Evolutionary conservation across 2,329 filamentous ascomycete species (phyloP).

Genomic region (Dendryphion nanum): DNA sequence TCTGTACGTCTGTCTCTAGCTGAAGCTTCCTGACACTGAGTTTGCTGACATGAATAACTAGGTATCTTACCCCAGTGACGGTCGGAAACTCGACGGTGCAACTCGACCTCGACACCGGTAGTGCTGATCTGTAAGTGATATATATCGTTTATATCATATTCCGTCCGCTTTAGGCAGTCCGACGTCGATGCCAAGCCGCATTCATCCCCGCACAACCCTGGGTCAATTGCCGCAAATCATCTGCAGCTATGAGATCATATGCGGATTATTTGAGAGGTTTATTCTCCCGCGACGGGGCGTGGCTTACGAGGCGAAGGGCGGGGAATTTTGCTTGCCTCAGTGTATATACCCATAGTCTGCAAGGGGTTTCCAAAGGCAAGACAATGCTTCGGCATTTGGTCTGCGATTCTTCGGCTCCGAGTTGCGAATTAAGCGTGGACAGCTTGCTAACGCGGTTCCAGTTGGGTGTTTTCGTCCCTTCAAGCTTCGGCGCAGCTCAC

Average conservation of each 20-base stretch:
- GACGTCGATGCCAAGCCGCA: slow-evolving; percentile 6
- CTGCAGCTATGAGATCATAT: slow-evolving; percentile 10
- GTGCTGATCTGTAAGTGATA: slow-evolving; percentile 60
- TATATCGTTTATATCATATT: slow-evolving; percentile 2
- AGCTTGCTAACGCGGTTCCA: slow-evolving; percentile 34
- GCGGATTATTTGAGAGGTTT: too few species aligned
- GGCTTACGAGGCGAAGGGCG: too few species aligned
- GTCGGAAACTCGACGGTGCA: slow-evolving; percentile 64
- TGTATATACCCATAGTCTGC: too few species aligned
- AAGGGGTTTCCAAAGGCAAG: too few species aligned
- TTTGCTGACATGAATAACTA: too few species aligned
- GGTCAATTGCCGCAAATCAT: slow-evolving; percentile 4
- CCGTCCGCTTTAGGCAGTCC: slow-evolving; percentile 2
- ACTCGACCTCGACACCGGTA: slow-evolving; percentile 71
- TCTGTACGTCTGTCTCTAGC: slow-evolving; percentile 28
- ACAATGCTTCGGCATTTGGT: too few species aligned
- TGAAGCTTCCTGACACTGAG: too few species aligned
- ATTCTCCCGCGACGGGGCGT: too few species aligned
- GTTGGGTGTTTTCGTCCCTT: slow-evolving; percentile 66
- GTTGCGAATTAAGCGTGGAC: too few species aligned
- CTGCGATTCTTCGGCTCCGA: too few species aligned
- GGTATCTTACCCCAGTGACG: slow-evolving; percentile 52
- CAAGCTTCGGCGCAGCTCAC: slow-evolving; percentile 50
- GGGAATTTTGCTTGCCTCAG: too few species aligned
- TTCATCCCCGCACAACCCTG: slow-evolving; percentile 7